Evolutionary conservation across 2,329 filamentous ascomycete genomes (phyloP).

Genomic region (Cladorrhinum sp.): DNA sequence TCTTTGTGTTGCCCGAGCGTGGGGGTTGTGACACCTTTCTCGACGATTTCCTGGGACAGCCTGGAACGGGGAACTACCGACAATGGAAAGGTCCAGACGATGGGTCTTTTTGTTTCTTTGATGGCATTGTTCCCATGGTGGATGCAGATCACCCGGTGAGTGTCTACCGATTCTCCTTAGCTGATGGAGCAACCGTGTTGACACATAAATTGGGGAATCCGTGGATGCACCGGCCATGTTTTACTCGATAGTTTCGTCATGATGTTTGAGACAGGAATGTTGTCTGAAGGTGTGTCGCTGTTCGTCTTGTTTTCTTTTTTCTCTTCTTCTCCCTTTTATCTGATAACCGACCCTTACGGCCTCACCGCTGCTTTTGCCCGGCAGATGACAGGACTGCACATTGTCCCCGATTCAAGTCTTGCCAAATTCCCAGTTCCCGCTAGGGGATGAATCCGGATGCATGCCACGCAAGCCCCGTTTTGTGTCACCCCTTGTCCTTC

Average conservation of each 20-base stretch:
- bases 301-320: neutral
- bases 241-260: slow-evolving; percentile 5
- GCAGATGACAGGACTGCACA: neutral
- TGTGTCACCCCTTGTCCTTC: slow-evolving; percentile 3
- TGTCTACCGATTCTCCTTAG: neutral
- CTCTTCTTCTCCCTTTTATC: too few species aligned
- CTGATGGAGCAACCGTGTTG: neutral
- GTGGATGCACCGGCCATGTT: neutral
- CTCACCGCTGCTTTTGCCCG: slow-evolving; percentile 6
- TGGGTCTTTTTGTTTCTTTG: neutral
- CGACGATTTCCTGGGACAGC: too few species aligned
- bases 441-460: slow-evolving; percentile 5
- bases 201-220: slow-evolving; percentile 8
- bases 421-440: slow-evolving; percentile 6
- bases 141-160: neutral
- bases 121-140: neutral
- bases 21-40: too few species aligned
- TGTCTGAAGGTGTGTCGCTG: neutral
- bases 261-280: neutral
- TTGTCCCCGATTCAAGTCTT: neutral
- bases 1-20: too few species aligned
- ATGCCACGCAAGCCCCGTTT: slow-evolving; percentile 18
- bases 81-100: neutral
- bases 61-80: too few species aligned
- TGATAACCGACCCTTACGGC: too few species aligned